A percentile compares a stretch with the other conserved stretches of the same genome.
Conservation (phyloP, 176 grass and related monocot genomes). For the Eragrostis curvula region DNA sequence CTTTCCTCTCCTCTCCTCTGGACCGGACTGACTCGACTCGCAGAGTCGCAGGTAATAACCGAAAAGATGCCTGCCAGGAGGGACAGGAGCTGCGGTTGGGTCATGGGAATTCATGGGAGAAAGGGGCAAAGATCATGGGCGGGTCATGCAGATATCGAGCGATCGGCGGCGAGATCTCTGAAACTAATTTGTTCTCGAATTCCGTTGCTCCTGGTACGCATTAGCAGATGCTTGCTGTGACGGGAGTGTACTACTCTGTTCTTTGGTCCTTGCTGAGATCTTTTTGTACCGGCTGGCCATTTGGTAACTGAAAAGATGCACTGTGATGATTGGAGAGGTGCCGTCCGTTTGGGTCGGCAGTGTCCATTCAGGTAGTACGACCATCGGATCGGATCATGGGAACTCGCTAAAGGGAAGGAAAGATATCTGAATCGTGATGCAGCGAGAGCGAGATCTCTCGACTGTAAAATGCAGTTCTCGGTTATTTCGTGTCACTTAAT, state of each 20-base stretch:
- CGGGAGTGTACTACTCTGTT: neutral
- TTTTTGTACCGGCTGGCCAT: neutral
- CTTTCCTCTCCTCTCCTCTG: too few species aligned
- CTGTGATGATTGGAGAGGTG: conserved; percentile 31
- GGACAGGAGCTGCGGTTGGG: conserved; percentile 27
- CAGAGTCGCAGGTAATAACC: neutral
- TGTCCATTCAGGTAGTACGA: neutral
- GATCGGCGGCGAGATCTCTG: conserved; percentile 4
- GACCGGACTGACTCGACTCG: neutral
- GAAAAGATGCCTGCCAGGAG: conserved; percentile 15
- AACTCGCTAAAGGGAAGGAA: neutral
- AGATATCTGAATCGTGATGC: conserved; percentile 8
- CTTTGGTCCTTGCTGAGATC: neutral
- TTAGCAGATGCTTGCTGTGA: neutral
- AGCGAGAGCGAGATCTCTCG: neutral
- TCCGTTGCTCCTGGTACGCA: neutral
- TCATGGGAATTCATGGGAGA: conserved; percentile 2
- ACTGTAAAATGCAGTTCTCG: neutral
- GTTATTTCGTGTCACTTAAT: too few species aligned
- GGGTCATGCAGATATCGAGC: conserved; percentile 17
- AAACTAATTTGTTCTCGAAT: neutral
- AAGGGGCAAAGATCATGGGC: neutral
- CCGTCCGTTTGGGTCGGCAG: neutral
- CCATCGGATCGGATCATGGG: neutral
- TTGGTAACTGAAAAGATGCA: conserved; percentile 34